phyloP scores from a whole-genome alignment of 495 filamentous ascomycete genomes.

The Cercophora newfieldiana region DNA sequence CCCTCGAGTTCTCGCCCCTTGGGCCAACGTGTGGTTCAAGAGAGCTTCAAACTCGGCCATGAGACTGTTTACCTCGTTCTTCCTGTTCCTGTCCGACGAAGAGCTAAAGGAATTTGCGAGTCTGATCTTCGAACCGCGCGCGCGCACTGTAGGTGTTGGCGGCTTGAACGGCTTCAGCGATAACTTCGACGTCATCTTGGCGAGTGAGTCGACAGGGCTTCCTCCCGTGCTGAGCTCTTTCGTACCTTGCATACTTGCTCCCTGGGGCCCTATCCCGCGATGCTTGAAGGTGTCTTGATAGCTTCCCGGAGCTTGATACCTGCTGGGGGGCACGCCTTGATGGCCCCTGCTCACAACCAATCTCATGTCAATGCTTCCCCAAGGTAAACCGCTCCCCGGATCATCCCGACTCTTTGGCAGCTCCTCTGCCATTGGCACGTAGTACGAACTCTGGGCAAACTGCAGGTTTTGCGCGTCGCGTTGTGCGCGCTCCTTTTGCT shows the following conservation, averaged over 20 bases:
- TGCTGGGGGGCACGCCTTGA: background rate
- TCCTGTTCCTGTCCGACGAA: background rate
- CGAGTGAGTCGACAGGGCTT: background rate
- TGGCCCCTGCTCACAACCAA: conserved; percentile 57
- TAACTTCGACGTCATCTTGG: background rate
- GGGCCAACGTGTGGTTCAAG: background rate
- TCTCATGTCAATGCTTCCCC: conserved; percentile 61
- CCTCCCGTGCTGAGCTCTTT: background rate
- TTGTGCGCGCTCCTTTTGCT: conserved; percentile 57
- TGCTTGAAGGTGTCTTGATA: too few relatives aligned
- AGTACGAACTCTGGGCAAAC: conserved; percentile 56
- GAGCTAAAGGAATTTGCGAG: background rate
- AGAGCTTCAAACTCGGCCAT: background rate
- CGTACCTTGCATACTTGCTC: background rate
- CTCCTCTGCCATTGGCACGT: conserved; percentile 49
- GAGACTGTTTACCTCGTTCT: background rate
- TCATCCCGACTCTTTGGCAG: conserved; percentile 43
- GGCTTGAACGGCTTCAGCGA: background rate
- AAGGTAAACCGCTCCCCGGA: conserved; percentile 61
- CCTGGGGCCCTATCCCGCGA: background rate
- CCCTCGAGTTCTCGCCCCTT: background rate
- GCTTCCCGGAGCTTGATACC: background rate
- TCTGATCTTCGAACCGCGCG: too few relatives aligned
- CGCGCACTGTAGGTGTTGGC: too few relatives aligned
- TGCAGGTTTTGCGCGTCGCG: conserved; percentile 57